Conservation (phyloP, 805 yeast genomes). For the Wickerhamiella galacta region DNA sequence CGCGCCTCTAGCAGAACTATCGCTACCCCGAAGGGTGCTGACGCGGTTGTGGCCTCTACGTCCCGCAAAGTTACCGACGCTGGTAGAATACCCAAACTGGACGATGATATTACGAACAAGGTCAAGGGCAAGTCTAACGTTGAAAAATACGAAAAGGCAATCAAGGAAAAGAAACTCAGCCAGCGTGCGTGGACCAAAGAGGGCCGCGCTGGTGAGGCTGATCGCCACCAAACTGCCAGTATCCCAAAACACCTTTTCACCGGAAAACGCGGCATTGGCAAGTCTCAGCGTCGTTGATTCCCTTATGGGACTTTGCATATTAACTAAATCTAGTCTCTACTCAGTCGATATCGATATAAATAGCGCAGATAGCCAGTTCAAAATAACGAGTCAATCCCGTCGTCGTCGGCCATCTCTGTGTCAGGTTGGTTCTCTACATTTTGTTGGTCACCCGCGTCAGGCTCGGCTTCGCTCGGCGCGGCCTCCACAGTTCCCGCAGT, state of each 20-base stretch:
- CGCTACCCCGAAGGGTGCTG: slow-evolving; percentile 47
- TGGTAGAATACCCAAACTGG: slow-evolving; percentile 31
- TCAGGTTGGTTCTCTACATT: not conserved
- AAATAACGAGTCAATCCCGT: too few species aligned
- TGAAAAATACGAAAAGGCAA: slow-evolving; percentile 65
- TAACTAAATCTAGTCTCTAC: too few species aligned
- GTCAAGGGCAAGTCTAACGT: slow-evolving; percentile 20
- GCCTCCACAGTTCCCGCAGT: too few species aligned
- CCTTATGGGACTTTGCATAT: too few species aligned
- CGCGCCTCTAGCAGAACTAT: slow-evolving; percentile 17
- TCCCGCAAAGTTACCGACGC: slow-evolving; percentile 25
- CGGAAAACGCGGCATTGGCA: slow-evolving; percentile 95
- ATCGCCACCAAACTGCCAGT: slow-evolving; percentile 71
- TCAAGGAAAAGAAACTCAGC: slow-evolving; percentile 70
- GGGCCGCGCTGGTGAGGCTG: slow-evolving; percentile 93
- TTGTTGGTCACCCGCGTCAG: slow-evolving; percentile 9
- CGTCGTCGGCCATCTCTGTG: too few species aligned
- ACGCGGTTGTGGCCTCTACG: slow-evolving; percentile 48
- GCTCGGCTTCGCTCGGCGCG: too few species aligned
- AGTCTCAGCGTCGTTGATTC: slow-evolving; percentile 63
- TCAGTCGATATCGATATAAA: too few species aligned
- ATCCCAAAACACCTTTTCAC: slow-evolving; percentile 87
- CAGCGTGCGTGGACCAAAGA: slow-evolving; percentile 86
- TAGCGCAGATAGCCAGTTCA: too few species aligned
- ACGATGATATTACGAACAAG: slow-evolving; percentile 65